Percentiles rank a stretch among this genome's conserved stretches.
phyloP scores from a whole-genome alignment of 2,329 filamentous ascomycete genomes.

The Cladorrhinum sp. region DNA sequence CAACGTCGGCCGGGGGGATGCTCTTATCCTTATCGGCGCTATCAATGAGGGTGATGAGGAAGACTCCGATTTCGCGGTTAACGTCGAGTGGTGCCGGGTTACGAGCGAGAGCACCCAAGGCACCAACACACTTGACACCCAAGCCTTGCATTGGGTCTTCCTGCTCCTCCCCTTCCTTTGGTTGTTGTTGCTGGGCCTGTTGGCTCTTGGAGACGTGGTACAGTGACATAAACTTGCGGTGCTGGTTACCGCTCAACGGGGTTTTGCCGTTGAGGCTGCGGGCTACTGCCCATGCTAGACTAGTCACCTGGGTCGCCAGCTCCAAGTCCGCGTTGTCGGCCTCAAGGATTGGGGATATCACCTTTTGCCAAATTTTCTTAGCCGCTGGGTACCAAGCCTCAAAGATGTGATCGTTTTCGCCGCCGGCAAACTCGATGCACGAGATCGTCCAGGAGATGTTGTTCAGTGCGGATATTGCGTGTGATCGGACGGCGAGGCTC shows the following conservation, averaged over 20 bases:
- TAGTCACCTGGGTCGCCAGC: slow-evolving; percentile 61
- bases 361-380: slow-evolving; percentile 54
- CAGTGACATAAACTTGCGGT: slow-evolving; percentile 61
- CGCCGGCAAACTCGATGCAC: slow-evolving; percentile 55
- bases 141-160: slow-evolving; percentile 60
- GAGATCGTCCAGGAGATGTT: slow-evolving; percentile 67
- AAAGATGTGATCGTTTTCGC: slow-evolving; percentile 50
- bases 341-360: slow-evolving; percentile 55
- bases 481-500: slow-evolving; percentile 45
- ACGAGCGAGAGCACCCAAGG: slow-evolving; percentile 61
- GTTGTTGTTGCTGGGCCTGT: slow-evolving; percentile 26
- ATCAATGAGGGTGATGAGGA: slow-evolving; percentile 55
- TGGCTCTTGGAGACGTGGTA: slow-evolving; percentile 56
- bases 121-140: slow-evolving; percentile 64
- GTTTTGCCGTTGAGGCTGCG: slow-evolving; percentile 51
- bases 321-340: slow-evolving; percentile 60
- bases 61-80: slow-evolving; percentile 63
- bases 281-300: slow-evolving; percentile 63
- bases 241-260: slow-evolving; percentile 51
- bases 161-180: slow-evolving; percentile 27
- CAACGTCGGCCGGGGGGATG: slow-evolving; percentile 50
- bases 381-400: slow-evolving; percentile 53
- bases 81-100: slow-evolving; percentile 50
- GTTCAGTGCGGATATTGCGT: slow-evolving; percentile 60
- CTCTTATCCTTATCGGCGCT: slow-evolving; percentile 46